phyloP scores from a whole-genome alignment of 2,329 filamentous ascomycete genomes.

The Nemania bipapillata region DNA sequence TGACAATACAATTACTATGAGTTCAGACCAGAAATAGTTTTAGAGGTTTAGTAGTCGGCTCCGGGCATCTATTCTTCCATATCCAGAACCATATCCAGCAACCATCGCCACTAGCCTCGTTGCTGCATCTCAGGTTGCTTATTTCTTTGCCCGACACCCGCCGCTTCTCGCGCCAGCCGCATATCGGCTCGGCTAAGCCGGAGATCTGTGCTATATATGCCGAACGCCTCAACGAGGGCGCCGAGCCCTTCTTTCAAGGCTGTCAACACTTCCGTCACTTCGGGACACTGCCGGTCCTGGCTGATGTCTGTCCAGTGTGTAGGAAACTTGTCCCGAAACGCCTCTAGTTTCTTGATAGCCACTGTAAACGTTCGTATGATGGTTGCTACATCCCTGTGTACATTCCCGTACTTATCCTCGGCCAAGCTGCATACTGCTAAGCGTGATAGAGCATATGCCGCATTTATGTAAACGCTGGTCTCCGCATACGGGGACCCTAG shows the following conservation, averaged over 20 bases:
- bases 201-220: slow-evolving; percentile 76
- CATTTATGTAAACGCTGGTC: slow-evolving; percentile 74
- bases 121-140: slow-evolving; percentile 50
- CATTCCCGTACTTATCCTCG: slow-evolving; percentile 86
- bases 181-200: slow-evolving; percentile 77
- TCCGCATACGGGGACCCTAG: slow-evolving; percentile 79
- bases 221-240: slow-evolving; percentile 76
- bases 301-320: slow-evolving; percentile 83
- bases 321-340: slow-evolving; percentile 68
- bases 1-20: neutral
- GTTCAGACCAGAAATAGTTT: too few species aligned
- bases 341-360: slow-evolving; percentile 75
- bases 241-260: slow-evolving; percentile 73
- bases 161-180: slow-evolving; percentile 75
- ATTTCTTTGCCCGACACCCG: slow-evolving; percentile 45
- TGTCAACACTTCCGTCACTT: slow-evolving; percentile 76
- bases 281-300: slow-evolving; percentile 64
- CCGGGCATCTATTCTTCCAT: neutral
- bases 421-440: slow-evolving; percentile 77
- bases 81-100: slow-evolving; percentile 13
- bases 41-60: neutral
- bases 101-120: slow-evolving; percentile 44
- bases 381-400: slow-evolving; percentile 80
- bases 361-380: slow-evolving; percentile 78
- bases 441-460: slow-evolving; percentile 73